A percentile compares a stretch with the other conserved stretches of the same genome.
These are phyloP conservation scores for Magnusiomyces magnusii DNA, from an alignment of 1,139 yeast genomes.

Conservation along the genomic window DNA sequence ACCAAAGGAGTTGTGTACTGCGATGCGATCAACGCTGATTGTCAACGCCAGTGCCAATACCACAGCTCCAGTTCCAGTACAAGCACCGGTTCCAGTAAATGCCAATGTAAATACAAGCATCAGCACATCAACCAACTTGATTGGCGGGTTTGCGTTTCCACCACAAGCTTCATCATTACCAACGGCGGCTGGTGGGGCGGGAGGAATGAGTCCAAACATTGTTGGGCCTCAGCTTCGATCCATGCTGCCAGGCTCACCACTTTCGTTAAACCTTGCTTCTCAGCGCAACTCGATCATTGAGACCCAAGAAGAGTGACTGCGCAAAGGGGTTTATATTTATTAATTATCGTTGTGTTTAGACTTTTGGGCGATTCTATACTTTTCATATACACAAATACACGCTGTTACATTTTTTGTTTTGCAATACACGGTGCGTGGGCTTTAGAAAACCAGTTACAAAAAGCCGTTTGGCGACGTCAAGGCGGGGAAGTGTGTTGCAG, in stretches of 20 bases:
- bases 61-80: background rate
- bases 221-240: background rate
- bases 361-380: no score
- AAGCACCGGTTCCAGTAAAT: background rate
- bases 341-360: no score
- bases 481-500: no score
- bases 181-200: background rate
- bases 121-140: background rate
- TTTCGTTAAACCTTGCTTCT: background rate
- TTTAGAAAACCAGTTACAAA: no score
- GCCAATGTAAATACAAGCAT: background rate
- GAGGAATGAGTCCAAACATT: background rate
- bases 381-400: no score
- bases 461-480: no score
- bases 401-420: no score
- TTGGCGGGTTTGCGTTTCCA: background rate
- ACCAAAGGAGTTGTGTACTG: conserved; percentile 3
- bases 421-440: no score
- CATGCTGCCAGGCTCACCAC: background rate
- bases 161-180: background rate
- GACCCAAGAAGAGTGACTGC: background rate
- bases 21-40: background rate
- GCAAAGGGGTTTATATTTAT: no score
- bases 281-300: background rate
- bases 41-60: background rate